A percentile compares a stretch with the other conserved stretches of the same genome.
phyloP scores from a whole-genome alignment of 2,329 filamentous ascomycete genomes.

The Verticillium albo-atrum region DNA sequence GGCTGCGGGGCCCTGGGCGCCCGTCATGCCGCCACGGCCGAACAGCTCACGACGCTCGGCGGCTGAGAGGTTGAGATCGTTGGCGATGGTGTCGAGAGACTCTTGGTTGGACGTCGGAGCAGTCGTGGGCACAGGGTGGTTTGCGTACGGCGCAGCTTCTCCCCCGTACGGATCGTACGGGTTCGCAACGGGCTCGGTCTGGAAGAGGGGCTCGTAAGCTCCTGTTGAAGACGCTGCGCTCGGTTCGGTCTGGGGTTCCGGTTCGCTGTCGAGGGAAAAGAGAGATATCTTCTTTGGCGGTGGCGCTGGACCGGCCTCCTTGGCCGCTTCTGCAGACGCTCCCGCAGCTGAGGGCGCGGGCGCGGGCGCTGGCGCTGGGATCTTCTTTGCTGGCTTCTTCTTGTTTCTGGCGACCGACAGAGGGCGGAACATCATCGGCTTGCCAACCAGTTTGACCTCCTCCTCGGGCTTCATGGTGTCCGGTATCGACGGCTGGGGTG shows the following conservation, averaged over 20 bases:
- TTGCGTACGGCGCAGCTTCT: constrained; percentile 16
- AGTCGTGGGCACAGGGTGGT: constrained; percentile 22
- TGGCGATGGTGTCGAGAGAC: constrained; percentile 67
- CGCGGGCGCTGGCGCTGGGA: constrained; percentile 9
- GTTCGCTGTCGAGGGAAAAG: constrained; percentile 58
- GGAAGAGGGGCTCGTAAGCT: constrained; percentile 50
- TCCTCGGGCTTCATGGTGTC: constrained; percentile 54
- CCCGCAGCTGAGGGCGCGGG: constrained; percentile 6
- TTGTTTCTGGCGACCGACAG: constrained; percentile 76
- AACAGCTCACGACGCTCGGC: constrained; percentile 80
- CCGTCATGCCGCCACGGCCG: constrained; percentile 53
- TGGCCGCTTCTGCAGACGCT: constrained; percentile 5
- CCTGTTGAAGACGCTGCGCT: constrained; percentile 15
- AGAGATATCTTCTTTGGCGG: constrained; percentile 57
- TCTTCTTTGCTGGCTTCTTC: constrained; percentile 52
- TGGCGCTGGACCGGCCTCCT: constrained; percentile 15
- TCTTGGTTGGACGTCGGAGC: constrained; percentile 30
- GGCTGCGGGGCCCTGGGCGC: constrained; percentile 27
- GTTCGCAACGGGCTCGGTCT: constrained; percentile 16
- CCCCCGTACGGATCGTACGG: constrained; percentile 27
- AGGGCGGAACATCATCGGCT: constrained; percentile 83
- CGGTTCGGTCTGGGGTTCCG: constrained; percentile 16
- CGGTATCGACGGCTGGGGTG: constrained; percentile 44
- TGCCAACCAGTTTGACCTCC: constrained; percentile 67
- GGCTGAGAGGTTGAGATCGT: constrained; percentile 73